phyloP scores from a whole-genome alignment of 2,329 filamentous ascomycete genomes.

The Diaporthe sp. region DNA sequence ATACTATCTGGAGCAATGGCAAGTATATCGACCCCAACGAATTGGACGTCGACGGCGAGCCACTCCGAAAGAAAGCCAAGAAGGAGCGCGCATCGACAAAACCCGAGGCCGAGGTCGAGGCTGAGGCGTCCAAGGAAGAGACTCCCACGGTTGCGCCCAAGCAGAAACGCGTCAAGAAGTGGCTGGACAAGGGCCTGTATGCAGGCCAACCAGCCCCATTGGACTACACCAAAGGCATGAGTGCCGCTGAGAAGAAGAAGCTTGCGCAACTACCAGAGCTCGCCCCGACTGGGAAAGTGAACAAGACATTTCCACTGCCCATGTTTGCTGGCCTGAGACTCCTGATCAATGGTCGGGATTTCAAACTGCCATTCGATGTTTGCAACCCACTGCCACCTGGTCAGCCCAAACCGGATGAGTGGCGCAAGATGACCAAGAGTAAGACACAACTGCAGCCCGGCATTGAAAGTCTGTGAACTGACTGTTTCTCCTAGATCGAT shows the following conservation, averaged over 20 bases:
- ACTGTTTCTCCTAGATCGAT: conserved; percentile 75
- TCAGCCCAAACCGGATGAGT: conserved; percentile 93
- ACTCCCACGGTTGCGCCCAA: conserved; percentile 54
- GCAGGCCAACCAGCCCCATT: conserved; percentile 78
- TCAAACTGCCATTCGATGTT: conserved; percentile 90
- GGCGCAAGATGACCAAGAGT: conserved; percentile 94
- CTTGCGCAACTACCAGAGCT: conserved; percentile 63
- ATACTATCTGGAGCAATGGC: conserved; percentile 75
- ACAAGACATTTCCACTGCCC: conserved; percentile 77
- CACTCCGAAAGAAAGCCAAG: conserved; percentile 53
- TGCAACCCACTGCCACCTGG: conserved; percentile 89
- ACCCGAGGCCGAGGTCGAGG: conserved; percentile 17
- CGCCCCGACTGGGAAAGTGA: conserved; percentile 61
- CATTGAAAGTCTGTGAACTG: conserved; percentile 38
- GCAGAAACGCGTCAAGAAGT: conserved; percentile 76
- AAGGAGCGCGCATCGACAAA: conserved; percentile 43
- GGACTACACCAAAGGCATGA: conserved; percentile 64
- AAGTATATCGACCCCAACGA: conserved; percentile 66
- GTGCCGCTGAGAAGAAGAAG: conserved; percentile 64
- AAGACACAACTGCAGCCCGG: conserved; percentile 51
- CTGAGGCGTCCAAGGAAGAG: conserved; percentile 40
- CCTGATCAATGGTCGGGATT: conserved; percentile 81
- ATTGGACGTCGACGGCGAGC: conserved; percentile 53
- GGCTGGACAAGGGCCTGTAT: conserved; percentile 86
- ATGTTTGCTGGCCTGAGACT: conserved; percentile 83